Percentiles rank a stretch among this genome's conserved stretches.
phyloP scores from a whole-genome alignment of 2,329 filamentous ascomycete species.

The Fusarium musae region DNA sequence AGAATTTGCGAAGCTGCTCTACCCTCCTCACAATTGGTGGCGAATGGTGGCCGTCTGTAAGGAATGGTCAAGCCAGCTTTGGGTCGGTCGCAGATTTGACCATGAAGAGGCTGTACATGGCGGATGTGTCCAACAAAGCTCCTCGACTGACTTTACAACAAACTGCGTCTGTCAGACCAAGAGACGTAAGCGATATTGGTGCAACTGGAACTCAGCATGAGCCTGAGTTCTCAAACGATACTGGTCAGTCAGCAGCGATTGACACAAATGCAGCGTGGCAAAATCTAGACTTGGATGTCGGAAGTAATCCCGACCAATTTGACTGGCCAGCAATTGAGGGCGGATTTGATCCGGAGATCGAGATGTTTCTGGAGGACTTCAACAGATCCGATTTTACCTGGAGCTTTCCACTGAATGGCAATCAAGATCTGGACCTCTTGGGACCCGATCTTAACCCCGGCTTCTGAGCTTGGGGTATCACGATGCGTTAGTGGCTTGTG shows the following conservation, averaged over 20 bases:
- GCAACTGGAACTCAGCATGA: fast-evolving
- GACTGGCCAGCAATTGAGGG: not conserved
- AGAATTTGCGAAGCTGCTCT: not conserved
- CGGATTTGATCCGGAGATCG: conserved; percentile 28
- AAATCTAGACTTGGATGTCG: not conserved
- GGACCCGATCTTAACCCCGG: not conserved
- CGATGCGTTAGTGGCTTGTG: not conserved
- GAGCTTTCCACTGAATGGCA: conserved; percentile 17
- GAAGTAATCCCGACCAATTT: not conserved
- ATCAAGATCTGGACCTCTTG: conserved; percentile 1
- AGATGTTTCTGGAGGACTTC: conserved; percentile 30
- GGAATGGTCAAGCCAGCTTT: not conserved
- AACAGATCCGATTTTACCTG: conserved; percentile 25
- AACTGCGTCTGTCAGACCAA: fast-evolving
- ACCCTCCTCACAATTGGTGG: not conserved
- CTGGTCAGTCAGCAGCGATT: not conserved
- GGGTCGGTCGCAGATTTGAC: not conserved
- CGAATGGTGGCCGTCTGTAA: not conserved
- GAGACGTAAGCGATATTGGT: not conserved
- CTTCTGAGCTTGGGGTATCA: not conserved
- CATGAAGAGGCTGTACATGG: not conserved
- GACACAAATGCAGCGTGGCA: not conserved
- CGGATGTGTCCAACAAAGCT: not conserved
- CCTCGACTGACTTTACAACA: fast-evolving
- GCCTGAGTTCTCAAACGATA: not conserved